A percentile compares a stretch with the other conserved stretches of the same genome.
phyloP scores from a whole-genome alignment of 257 asterid genomes.

The Solanum phureja region DNA sequence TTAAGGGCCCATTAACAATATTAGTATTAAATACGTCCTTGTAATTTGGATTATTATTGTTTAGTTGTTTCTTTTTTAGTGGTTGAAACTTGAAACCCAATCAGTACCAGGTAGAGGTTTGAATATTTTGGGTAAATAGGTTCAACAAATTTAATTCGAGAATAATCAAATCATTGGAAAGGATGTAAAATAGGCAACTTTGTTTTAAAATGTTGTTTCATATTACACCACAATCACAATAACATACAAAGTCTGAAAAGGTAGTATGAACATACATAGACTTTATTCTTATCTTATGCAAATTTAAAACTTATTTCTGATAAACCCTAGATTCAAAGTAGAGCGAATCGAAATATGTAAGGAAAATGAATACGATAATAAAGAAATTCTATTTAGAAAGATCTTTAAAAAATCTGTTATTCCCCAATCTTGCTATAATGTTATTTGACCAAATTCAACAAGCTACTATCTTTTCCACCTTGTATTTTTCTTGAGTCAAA shows the following conservation, averaged over 20 bases:
- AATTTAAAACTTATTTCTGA: fast-evolving
- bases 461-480: background rate
- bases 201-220: background rate
- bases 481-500: background rate
- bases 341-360: background rate
- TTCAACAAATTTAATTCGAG: background rate
- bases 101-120: background rate
- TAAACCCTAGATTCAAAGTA: background rate
- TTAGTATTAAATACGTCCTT: background rate
- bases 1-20: background rate
- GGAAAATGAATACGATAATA: background rate
- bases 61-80: background rate
- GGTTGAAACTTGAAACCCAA: background rate
- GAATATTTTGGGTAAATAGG: background rate
- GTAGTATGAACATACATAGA: background rate
- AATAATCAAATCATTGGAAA: background rate
- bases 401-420: background rate
- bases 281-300: no score
- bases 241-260: background rate
- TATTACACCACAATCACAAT: background rate
- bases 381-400: no score
- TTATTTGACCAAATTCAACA: background rate
- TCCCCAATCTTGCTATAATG: background rate
- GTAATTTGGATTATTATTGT: background rate
- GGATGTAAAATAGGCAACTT: background rate